A percentile compares a stretch with the other conserved stretches of the same genome.
These are phyloP conservation scores for Apiospora hydei DNA, from an alignment of 2,329 filamentous ascomycete genomes.

Conservation along the genomic window DNA sequence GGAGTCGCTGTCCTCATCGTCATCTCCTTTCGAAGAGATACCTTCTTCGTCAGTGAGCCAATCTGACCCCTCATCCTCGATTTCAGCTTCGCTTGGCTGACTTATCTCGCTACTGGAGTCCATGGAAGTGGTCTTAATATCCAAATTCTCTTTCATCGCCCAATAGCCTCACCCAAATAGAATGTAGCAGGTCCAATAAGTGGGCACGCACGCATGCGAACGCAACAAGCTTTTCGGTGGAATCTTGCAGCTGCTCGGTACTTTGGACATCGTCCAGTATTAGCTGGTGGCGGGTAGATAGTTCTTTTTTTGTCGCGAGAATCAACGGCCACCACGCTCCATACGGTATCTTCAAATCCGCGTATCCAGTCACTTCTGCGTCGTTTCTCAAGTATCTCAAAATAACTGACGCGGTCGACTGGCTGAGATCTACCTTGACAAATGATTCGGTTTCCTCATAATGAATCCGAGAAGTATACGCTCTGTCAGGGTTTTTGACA, in stretches of 20 bases:
- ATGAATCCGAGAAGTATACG: background rate
- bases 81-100: background rate
- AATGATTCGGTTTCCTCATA: background rate
- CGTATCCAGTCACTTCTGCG: rapidly evolving
- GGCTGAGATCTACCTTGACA: background rate
- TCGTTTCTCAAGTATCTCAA: background rate
- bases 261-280: background rate
- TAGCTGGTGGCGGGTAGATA: background rate
- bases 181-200: background rate
- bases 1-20: background rate
- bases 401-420: background rate
- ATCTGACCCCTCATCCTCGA: background rate
- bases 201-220: background rate
- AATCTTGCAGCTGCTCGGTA: background rate
- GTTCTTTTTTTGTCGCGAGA: background rate
- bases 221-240: background rate
- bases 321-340: background rate
- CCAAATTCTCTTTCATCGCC: background rate
- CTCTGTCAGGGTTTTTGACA: background rate
- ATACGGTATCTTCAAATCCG: background rate
- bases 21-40: background rate
- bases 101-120: background rate
- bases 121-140: background rate
- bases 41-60: background rate
- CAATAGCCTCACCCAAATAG: background rate